Base-by-base conservation (phyloP, 768 basidiomycete genomes). In the Pleurotus platypus region DNA sequence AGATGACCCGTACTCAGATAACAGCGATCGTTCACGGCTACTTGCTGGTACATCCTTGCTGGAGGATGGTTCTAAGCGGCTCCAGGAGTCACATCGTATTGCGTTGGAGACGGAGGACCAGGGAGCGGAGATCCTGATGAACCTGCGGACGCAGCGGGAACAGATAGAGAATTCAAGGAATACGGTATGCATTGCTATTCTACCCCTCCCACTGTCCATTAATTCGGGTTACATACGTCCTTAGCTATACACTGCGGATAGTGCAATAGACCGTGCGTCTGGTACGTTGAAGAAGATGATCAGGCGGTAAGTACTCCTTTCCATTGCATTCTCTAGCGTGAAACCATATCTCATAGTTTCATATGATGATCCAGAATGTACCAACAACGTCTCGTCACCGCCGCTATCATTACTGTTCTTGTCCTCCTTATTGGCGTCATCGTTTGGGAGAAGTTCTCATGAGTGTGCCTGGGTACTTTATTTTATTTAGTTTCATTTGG, bases 91-190 rank as follows among this genome's bases (percentile, higher is more conserved):
- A 16, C 94, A 97, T 58, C 82, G 93, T 20, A 82, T 98, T 40
- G 96, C 96, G 8, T 74, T 99, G 30, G 96, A 99, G 77, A 98
- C 97, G 11, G 97, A 98, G 74, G 87, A 91, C 66, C 88, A 98
- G 45, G 97, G 97, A 7, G 88, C 94, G 9, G 94, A 94, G 64
- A 98, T 99, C 62, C 68, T 99, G 62, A 70, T 85, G 67, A 94
- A 90, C 68, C 77, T 99, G 60, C 74, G 94, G 55, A 75, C 78
- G 1, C 97, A 99, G 73, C 74, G 97, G 62, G 97, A 98, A 67
- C 93, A 94, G 72, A 95, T 99, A 58, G 89, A 94, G 75, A 90
- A 95, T 68, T 83, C 96, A 22, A 76, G 96, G 64, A 89, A 91
- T 71, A 95, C 91, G 46, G 93, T 96, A 59, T 40, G 87, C 66